A percentile compares a stretch with the other conserved stretches of the same genome.
Conservation (phyloP, 1,139 yeast species). For the Magnusiomyces suaveolens region DNA sequence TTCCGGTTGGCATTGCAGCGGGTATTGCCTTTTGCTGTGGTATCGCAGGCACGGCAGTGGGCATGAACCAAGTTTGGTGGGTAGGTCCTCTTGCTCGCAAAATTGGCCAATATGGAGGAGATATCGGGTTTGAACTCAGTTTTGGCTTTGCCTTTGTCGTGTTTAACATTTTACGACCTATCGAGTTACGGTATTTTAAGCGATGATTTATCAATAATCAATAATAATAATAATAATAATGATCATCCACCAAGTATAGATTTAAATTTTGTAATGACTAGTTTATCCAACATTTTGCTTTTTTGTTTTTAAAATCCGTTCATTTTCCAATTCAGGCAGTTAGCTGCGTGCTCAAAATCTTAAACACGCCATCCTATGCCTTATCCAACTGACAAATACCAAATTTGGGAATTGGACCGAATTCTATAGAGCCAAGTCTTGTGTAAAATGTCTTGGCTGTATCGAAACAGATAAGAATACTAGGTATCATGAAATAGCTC, state of each 20-base stretch:
- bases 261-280: neutral
- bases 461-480: too few species aligned
- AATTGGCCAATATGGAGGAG: slow-evolving; percentile 70
- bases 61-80: slow-evolving; percentile 84
- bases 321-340: too few species aligned
- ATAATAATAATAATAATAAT: too few species aligned
- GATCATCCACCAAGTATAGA: too few species aligned
- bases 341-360: too few species aligned
- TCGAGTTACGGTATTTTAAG: slow-evolving; percentile 39
- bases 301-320: too few species aligned
- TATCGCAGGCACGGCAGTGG: slow-evolving; percentile 73
- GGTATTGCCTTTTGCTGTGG: slow-evolving; percentile 71
- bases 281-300: neutral
- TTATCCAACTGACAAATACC: too few species aligned
- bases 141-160: slow-evolving; percentile 59
- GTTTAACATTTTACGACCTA: slow-evolving; percentile 51
- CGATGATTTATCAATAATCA: slow-evolving; percentile 16
- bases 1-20: slow-evolving; percentile 75
- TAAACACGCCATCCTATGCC: too few species aligned
- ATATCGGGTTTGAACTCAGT: slow-evolving; percentile 77
- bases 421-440: too few species aligned
- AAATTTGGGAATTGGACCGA: too few species aligned
- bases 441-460: too few species aligned
- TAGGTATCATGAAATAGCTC: too few species aligned
- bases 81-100: slow-evolving; percentile 52